Evolutionary conservation across 345 rosid genomes (phyloP), one percentile per base, ranked within the genome.

Genomic region (Dipteronia dyeriana): DNA sequence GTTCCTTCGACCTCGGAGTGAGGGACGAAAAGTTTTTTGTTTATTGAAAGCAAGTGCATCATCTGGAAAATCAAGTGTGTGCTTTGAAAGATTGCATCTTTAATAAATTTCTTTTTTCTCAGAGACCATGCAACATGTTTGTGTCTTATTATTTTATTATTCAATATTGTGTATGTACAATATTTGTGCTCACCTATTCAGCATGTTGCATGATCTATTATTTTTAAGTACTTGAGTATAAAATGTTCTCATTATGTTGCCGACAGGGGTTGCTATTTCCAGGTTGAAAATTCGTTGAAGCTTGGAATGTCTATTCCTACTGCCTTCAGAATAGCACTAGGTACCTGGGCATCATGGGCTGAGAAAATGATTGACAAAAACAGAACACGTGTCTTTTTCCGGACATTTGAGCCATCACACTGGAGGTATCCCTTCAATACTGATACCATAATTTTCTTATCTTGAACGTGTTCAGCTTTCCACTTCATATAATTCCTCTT

Each of bases 311-410:
- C 98, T 12, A 94, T 92, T 79, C 90, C 91, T 84, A 29, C 89
- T 68, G 98, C 95, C 14, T 94, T 84, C 84, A 85, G 79, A 86
- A 78, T 87, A 51, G 97, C 98, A 53, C 79, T 94, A 61, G 89
- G 78, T 54, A 91, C 97, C n/a, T 94, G 98, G 98, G 90, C 91
- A 76, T 88, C 94, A 16, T 94, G 98, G 98, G 85, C 88, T 23
- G 85, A 88, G 79, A 84, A 72, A 17, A 76, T 65, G 23, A 82
- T 94, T 25, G 83, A 94, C 78, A 82, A 81, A 51, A 90, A 84
- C 68, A 92, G 84, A 82, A 94, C 98, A 0, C 86, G 71, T 0
- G 89, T 94, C 61, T 82, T 94, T 82, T 87, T 94, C 78, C 90
- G 98, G 67, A 90, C 97, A 41, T 92, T 88, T 65, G 98, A 94